Evolutionary conservation across 2,329 filamentous ascomycete genomes (phyloP), one percentile per base, ranked within the genome.

Genomic region (Sarocladium brachiariae): DNA sequence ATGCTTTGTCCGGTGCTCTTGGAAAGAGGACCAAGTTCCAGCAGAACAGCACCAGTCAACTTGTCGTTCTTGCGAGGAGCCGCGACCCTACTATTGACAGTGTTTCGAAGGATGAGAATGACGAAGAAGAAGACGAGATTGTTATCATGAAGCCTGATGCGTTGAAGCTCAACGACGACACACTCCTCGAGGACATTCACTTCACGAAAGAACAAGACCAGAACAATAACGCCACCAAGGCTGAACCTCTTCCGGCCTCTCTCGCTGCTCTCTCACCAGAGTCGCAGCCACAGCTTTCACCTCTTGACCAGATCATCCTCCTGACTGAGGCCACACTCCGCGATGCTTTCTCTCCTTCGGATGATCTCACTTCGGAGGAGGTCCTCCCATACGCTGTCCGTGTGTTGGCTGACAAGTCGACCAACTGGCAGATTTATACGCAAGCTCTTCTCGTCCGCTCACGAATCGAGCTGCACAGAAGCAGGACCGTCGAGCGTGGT

Each of bases 381-480:
- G 92, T 95, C 4, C 69, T 95, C 1, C 93, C 93, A 0, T 99
- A 92, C 63, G 93, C 93, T 1, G 86, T 84, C 2, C 82, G 93
- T 35, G 93, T 97, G 0, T 76, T 99, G 1, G 80, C 87, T 8
- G 90, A 93, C 54, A 91, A 92, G 58, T 87, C 87, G 41, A 92
- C 89, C 1, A 99, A 97, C 66, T 99, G 93, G 93, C 93, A 97
- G 65, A 85, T 96, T 30, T 97, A 97, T 64, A 96, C 93, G 0
- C 91, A 97, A 63, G 93, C 90, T 0, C 74, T 99, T 8, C 75
- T 99, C 0, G 87, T 97, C 2, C 80, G 93, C 39, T 95, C 89
- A 53, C 79, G 93, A 14, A 92, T 97, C 50, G 93, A 99, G 67
- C 78, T 91, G 0, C 91, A 95, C 67, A 81, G 83, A 50, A 89